Conservation (phyloP, 176 grass and related monocot genomes). For the Oryza nivara region DNA sequence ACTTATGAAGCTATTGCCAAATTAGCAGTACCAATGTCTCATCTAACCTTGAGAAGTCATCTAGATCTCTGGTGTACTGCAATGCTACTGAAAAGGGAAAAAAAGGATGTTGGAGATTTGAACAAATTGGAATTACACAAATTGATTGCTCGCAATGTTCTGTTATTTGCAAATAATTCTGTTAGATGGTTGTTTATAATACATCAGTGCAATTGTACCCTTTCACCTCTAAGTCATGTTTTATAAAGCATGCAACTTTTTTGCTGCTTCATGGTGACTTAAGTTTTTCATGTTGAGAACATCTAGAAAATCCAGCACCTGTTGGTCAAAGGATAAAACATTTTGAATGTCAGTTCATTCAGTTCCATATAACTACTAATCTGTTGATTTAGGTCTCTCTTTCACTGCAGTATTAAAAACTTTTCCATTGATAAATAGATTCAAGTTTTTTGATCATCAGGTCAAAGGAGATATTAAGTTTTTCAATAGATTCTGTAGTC, state of each 20-base stretch:
- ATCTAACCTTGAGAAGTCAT: constrained; percentile 31
- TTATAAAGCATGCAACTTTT: background rate
- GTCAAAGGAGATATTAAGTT: constrained; percentile 21
- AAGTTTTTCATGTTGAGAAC: background rate
- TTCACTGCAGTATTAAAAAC: background rate
- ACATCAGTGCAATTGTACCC: background rate
- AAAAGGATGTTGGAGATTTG: background rate
- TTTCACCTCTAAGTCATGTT: background rate
- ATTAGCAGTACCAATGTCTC: background rate
- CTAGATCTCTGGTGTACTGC: constrained; percentile 28
- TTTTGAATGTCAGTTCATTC: constrained; percentile 9
- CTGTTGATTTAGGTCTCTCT: background rate
- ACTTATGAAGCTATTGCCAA: background rate
- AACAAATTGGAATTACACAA: constrained; percentile 3
- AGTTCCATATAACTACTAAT: background rate
- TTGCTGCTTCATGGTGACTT: constrained; percentile 4
- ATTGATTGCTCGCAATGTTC: background rate
- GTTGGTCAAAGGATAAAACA: constrained; percentile 9
- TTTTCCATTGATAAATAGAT: background rate
- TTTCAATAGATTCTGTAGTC: constrained; percentile 16
- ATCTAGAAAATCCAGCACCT: constrained; percentile 13
- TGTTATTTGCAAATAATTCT: background rate
- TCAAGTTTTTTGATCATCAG: background rate
- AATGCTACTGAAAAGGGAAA: background rate
- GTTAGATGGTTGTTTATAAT: background rate